A percentile compares a stretch with the other conserved stretches of the same genome.
phyloP scores from a whole-genome alignment of 495 filamentous ascomycete species.

The Lichenothelia convexa region DNA sequence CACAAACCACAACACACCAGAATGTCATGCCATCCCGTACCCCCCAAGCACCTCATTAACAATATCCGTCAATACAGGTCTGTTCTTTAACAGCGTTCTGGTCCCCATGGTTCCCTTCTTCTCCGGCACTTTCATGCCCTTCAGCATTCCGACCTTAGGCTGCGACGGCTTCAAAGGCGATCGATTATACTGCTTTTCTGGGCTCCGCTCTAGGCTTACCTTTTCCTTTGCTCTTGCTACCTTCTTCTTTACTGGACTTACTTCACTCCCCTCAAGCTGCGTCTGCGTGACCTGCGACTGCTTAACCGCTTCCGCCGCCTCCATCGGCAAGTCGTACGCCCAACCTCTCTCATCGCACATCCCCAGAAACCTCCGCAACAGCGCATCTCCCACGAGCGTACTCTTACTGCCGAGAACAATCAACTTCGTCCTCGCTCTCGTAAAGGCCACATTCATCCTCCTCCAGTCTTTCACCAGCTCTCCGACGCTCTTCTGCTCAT shows the following conservation, averaged over 20 bases:
- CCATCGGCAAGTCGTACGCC: constrained; percentile 49
- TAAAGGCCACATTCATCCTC: constrained; percentile 88
- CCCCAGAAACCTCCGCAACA: constrained; percentile 54
- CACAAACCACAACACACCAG: too few species aligned
- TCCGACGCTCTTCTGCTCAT: constrained; percentile 59
- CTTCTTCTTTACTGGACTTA: constrained; percentile 8
- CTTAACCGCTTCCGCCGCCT: constrained; percentile 35
- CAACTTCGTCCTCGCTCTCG: constrained; percentile 74
- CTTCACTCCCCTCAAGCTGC: not conserved
- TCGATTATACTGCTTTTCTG: constrained; percentile 1
- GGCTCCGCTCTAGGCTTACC: constrained; percentile 2
- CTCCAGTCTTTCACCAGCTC: constrained; percentile 85
- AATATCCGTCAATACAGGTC: constrained; percentile 34
- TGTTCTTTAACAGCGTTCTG: constrained; percentile 19
- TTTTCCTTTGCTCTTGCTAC: constrained; percentile 3
- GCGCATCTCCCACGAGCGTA: constrained; percentile 57
- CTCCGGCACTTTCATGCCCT: constrained; percentile 4
- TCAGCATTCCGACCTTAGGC: constrained; percentile 3
- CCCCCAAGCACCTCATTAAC: constrained; percentile 25
- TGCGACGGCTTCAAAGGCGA: constrained; percentile 1
- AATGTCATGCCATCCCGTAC: too few species aligned
- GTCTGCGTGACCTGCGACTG: constrained; percentile 14
- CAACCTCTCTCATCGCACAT: constrained; percentile 57
- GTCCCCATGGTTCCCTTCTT: constrained; percentile 10
- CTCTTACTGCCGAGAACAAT: constrained; percentile 64